Percentiles rank a stretch among this genome's conserved stretches.
Conservation (phyloP, 805 yeast species). For the Hanseniaspora vineae region DNA sequence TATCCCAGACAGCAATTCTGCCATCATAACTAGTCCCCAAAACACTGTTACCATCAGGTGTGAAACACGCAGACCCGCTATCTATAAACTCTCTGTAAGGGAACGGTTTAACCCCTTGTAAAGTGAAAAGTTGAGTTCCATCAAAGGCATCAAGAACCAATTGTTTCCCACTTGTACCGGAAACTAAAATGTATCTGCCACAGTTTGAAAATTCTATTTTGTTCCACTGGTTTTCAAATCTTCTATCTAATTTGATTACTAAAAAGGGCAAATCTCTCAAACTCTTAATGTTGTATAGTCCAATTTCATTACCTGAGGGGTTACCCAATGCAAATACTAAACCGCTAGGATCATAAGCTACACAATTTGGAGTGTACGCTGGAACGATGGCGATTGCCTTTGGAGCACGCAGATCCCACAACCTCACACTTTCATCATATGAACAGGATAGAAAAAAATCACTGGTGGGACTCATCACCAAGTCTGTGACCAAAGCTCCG, state of each 20-base stretch:
- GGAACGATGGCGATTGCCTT: constrained; percentile 45
- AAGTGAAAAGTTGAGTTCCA: constrained; percentile 36
- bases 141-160: constrained; percentile 57
- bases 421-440: constrained; percentile 62
- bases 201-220: constrained; percentile 70
- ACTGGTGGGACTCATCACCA: constrained; percentile 61
- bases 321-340: constrained; percentile 61
- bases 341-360: constrained; percentile 79
- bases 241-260: constrained; percentile 27
- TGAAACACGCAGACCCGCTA: constrained; percentile 43
- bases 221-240: constrained; percentile 33
- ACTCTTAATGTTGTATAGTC: constrained; percentile 48
- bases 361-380: constrained; percentile 38
- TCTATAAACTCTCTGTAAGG: constrained; percentile 33
- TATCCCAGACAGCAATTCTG: constrained; percentile 41
- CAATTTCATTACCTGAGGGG: constrained; percentile 30
- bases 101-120: constrained; percentile 37
- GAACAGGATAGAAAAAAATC: constrained; percentile 58
- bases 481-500: constrained; percentile 53
- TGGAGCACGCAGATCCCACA: constrained; percentile 76
- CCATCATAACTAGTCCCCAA: constrained; percentile 49
- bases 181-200: constrained; percentile 50
- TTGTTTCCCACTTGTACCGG: constrained; percentile 44
- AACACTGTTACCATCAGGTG: constrained; percentile 56
- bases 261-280: constrained; percentile 47